Evolutionary conservation across 495 filamentous ascomycete genomes (phyloP), one percentile per base, ranked within the genome.

Genomic region (Articulospora tetracladia): DNA sequence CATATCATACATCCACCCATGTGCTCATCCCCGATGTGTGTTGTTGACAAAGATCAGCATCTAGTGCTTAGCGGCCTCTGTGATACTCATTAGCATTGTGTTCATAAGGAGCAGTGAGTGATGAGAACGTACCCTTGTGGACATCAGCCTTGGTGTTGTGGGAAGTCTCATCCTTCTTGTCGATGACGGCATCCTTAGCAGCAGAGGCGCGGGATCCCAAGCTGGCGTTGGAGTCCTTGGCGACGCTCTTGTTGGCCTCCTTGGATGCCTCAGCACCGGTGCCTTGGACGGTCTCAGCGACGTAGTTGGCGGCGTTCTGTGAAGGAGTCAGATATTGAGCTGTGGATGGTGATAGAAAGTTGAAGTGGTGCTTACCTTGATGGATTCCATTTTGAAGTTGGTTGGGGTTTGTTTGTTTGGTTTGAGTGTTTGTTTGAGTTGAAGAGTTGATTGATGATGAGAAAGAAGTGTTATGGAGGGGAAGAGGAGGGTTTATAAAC

Each of bases 171-270:
- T 79, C 67, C n/a, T 76, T 36, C 80, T 86, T 86, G 77, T 85
- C 80, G 47, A 70, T 70, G 58, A 81, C 57, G 61, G 80, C 80
- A 58, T 84, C 79, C 66, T 81, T 81, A 56, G 78, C 78, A 39
- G 83, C 83, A 26, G 74, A 67, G 65, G 78, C 69, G 60, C 83
- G 83, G 71, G 75, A 77, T 69, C 75, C 65, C 27, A 79, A n/a
- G 48, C 59, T 62, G 32, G 73, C 78, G 69, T 81, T 70, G 72
- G 47, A 67, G 76, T 86, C 82, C 79, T 86, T 83, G 67, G 83
- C 83, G 52, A 84, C 77, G 32, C 77, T 24, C 79, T 86, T 86
- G 79, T 86, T 86, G 74, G 80, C 75, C 78, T 86, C 83, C 81
- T 86, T 86, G 74, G 78, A 82, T 32, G 80, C 76, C 52, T 68